Conservation (phyloP, 2,329 filamentous ascomycete genomes). For the Fusarium irregulare region DNA sequence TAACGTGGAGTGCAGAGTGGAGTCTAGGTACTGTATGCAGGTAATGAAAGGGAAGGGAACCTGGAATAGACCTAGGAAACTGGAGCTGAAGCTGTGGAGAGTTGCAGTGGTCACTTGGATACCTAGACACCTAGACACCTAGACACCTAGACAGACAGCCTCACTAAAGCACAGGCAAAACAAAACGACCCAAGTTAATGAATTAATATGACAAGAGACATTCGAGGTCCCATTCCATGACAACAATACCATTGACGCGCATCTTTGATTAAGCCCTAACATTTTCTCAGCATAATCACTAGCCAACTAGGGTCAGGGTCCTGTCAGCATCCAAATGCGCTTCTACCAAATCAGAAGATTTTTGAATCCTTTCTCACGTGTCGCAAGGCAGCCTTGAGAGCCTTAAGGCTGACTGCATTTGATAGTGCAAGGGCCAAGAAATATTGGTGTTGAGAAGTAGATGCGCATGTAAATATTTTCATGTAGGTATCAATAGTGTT, state of each 20-base stretch:
- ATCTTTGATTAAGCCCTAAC: not conserved
- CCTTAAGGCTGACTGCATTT: constrained; percentile 32
- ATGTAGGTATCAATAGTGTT: not conserved
- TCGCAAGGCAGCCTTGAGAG: constrained; percentile 29
- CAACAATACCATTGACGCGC: not conserved
- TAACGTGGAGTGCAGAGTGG: constrained; percentile 37
- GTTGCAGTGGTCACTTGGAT: not conserved
- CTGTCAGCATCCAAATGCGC: constrained; percentile 34
- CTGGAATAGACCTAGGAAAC: not conserved
- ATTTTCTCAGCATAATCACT: constrained; percentile 12
- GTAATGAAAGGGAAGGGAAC: constrained; percentile 21
- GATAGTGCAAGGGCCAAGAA: not conserved
- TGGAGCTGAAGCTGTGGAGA: constrained; percentile 18
- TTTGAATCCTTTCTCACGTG: constrained; percentile 19
- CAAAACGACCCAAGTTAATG: not conserved
- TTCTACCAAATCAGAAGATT: constrained; percentile 26
- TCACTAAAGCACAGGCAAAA: not conserved
- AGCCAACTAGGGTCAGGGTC: constrained; percentile 18
- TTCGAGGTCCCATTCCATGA: not conserved
- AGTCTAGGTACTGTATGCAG: constrained; percentile 30
- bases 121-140: not conserved
- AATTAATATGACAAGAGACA: not conserved
- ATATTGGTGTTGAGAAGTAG: not conserved
- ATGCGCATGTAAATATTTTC: not conserved
- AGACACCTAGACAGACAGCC: not conserved